These are phyloP conservation scores for Lactifluus rugatus DNA, from an alignment of 768 basidiomycete genomes.

Conservation along the genomic window DNA sequence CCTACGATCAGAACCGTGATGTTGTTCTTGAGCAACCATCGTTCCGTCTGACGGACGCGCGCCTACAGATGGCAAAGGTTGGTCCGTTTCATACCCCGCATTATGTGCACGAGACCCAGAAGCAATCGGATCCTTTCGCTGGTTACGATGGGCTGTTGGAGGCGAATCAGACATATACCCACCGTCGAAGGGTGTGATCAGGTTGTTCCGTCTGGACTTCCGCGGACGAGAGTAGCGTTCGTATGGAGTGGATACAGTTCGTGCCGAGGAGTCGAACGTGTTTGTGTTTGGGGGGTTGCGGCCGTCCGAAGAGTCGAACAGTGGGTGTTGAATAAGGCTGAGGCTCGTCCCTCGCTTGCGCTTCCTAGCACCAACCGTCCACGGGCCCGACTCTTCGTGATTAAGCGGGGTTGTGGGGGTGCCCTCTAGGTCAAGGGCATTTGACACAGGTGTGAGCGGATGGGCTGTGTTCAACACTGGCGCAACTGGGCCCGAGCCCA, in stretches of 20 bases:
- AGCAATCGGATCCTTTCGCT: neutral
- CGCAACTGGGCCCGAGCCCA: neutral
- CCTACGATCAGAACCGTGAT: neutral
- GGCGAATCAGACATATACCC: conserved; percentile 8
- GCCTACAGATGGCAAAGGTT: neutral
- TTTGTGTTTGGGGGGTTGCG: neutral
- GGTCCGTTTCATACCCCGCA: conserved; percentile 9
- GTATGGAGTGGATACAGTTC: neutral
- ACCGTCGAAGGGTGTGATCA: neutral
- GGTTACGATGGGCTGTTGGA: neutral
- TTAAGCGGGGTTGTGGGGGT: neutral
- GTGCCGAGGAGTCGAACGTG: neutral
- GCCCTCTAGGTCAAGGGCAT: neutral
- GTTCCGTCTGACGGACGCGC: neutral
- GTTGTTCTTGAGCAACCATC: neutral
- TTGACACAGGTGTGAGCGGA: conserved; percentile 12
- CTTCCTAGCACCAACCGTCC: neutral
- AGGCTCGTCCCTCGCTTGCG: conserved; percentile 9
- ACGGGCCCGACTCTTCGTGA: neutral
- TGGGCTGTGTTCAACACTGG: neutral
- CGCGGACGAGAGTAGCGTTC: neutral
- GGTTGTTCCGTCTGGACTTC: conserved; percentile 3
- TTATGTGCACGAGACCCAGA: neutral
- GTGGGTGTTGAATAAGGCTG: neutral
- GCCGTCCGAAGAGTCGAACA: neutral